These are phyloP conservation scores for Boletus huronensis DNA, from an alignment of 768 basidiomycete species.

Conservation along the genomic window DNA sequence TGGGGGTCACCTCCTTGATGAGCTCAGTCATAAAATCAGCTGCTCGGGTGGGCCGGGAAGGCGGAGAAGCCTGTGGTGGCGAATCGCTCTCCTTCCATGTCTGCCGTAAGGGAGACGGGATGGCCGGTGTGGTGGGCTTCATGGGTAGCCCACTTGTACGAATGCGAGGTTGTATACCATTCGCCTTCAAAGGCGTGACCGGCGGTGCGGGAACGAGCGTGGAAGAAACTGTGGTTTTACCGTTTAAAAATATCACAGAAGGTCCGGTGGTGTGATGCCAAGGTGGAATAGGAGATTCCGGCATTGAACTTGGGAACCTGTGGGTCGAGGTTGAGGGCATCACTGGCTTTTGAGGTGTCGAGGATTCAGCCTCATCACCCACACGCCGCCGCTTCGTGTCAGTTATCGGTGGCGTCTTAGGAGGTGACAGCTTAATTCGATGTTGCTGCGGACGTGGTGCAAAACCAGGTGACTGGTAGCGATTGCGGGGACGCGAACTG, in stretches of 20 bases:
- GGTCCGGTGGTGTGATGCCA: constrained; percentile 26
- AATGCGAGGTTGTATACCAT: constrained; percentile 33
- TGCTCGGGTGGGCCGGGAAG: constrained; percentile 52
- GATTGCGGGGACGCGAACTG: constrained; percentile 65
- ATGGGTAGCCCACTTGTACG: constrained; percentile 37
- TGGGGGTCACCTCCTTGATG: constrained; percentile 66
- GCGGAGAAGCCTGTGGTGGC: constrained; percentile 32
- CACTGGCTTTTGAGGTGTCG: constrained; percentile 33
- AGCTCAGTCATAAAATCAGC: constrained; percentile 67
- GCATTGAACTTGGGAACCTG: constrained; percentile 21
- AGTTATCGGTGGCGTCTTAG: constrained; percentile 35
- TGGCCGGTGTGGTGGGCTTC: constrained; percentile 59
- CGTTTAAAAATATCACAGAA: constrained; percentile 27
- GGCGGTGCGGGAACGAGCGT: constrained; percentile 23
- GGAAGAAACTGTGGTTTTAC: constrained; percentile 21
- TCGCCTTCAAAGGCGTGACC: constrained; percentile 25
- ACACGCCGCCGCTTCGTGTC: constrained; percentile 65
- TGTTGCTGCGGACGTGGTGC: constrained; percentile 49
- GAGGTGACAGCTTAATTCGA: constrained; percentile 42
- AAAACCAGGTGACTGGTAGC: constrained; percentile 73
- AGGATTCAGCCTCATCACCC: constrained; percentile 41
- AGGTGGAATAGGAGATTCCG: constrained; percentile 35
- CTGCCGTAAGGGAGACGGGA: constrained; percentile 74
- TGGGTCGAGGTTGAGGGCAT: constrained; percentile 27
- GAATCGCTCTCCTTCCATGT: constrained; percentile 56